Conservation (phyloP, 2,329 filamentous ascomycete genomes). For the Corynespora cassiicola region DNA sequence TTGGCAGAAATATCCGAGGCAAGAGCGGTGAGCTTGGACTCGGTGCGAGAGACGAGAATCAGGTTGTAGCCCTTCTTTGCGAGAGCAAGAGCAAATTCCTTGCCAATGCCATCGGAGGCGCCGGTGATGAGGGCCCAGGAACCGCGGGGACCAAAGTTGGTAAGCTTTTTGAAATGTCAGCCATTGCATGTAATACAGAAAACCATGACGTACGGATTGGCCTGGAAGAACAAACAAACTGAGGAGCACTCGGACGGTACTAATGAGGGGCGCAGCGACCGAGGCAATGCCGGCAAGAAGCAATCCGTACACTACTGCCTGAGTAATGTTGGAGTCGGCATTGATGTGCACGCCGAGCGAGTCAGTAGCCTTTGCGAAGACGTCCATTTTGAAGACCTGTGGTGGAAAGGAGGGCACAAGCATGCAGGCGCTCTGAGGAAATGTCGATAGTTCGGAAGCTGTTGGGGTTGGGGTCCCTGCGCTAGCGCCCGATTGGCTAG, state of each 20-base stretch:
- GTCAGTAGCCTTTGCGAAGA: constrained; percentile 25
- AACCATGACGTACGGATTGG: constrained; percentile 47
- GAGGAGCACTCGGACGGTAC: constrained; percentile 54
- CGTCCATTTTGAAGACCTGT: constrained; percentile 15
- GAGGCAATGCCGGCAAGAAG: constrained; percentile 38
- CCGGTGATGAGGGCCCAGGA: constrained; percentile 95
- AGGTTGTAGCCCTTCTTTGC: constrained; percentile 93
- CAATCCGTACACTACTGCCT: constrained; percentile 34
- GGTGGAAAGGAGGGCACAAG: not conserved
- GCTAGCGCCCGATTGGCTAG: constrained; percentile 14
- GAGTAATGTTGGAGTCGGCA: constrained; percentile 31
- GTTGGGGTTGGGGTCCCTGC: not conserved
- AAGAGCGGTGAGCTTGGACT: constrained; percentile 83
- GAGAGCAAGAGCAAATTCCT: constrained; percentile 92
- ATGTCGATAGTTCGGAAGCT: constrained; percentile 1
- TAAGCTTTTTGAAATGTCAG: too few species aligned
- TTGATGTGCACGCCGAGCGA: constrained; percentile 41
- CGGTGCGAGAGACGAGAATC: constrained; percentile 92
- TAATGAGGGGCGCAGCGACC: constrained; percentile 47
- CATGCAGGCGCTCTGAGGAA: not conserved
- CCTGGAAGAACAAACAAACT: constrained; percentile 59
- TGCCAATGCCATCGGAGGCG: constrained; percentile 94
- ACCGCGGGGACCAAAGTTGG: constrained; percentile 87
- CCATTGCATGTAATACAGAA: too few species aligned
- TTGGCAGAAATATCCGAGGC: constrained; percentile 76